Conservation (phyloP, 495 filamentous ascomycete species). For the Friedmanniomyces endolithicus region DNA sequence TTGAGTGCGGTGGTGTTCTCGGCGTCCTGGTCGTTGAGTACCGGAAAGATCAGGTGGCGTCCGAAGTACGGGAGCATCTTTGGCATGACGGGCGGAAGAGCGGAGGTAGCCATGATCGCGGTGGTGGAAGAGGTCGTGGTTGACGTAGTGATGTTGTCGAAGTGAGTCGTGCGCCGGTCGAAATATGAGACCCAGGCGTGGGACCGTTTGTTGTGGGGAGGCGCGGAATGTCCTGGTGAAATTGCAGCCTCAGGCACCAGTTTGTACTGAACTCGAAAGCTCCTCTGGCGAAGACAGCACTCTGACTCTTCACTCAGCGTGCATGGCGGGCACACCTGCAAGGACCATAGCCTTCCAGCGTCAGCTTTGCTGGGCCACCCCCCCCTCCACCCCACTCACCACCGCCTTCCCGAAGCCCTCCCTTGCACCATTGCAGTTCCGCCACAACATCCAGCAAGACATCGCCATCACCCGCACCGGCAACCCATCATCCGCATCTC, state of each 20-base stretch:
- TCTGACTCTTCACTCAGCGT: constrained; percentile 4
- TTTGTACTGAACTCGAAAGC: not conserved
- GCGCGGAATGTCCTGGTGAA: too few species aligned
- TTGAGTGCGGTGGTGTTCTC: constrained; percentile 57
- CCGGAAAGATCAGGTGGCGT: constrained; percentile 86
- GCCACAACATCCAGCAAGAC: constrained; percentile 21
- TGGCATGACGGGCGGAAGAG: constrained; percentile 48
- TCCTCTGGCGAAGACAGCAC: not conserved
- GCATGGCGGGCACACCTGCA: constrained; percentile 18
- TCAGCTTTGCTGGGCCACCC: constrained; percentile 10
- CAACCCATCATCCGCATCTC: constrained; percentile 33
- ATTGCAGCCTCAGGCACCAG: not conserved
- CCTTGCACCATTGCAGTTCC: not conserved
- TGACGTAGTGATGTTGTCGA: too few species aligned
- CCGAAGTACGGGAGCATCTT: constrained; percentile 87
- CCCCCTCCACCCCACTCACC: constrained; percentile 6
- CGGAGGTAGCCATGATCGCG: not conserved
- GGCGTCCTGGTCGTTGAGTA: constrained; percentile 60
- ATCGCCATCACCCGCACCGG: constrained; percentile 33
- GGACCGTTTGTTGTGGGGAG: too few species aligned
- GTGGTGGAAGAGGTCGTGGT: too few species aligned
- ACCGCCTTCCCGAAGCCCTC: constrained; percentile 1
- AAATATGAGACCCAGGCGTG: too few species aligned
- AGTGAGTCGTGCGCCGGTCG: too few species aligned
- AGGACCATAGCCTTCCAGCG: constrained; percentile 18